These are phyloP conservation scores for Chlamydomonas incerta DNA, from an alignment of 139 green algal genomes.

Conservation along the genomic window DNA sequence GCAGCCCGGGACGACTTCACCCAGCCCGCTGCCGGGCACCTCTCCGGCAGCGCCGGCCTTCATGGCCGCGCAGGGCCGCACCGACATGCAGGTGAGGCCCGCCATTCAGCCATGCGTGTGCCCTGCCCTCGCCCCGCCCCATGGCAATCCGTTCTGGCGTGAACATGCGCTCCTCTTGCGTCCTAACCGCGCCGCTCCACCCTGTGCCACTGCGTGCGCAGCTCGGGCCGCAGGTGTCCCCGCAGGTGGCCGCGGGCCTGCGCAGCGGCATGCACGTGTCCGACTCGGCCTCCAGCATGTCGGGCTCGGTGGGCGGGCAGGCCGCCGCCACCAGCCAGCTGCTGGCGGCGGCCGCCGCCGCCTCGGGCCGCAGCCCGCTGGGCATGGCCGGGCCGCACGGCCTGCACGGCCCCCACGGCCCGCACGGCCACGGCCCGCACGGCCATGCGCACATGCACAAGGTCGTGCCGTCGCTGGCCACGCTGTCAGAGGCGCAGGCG, in stretches of 20 bases:
- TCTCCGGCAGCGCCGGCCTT: constrained; percentile 4
- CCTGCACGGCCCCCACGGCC: neutral
- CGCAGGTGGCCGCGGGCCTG: neutral
- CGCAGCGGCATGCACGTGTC: constrained; percentile 52
- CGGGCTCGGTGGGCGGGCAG: constrained; percentile 6
- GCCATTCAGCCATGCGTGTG: neutral
- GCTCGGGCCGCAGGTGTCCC: neutral
- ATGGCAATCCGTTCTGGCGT: too few relatives aligned
- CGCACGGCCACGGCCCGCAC: neutral
- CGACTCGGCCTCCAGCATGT: constrained; percentile 62
- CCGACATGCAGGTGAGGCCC: neutral
- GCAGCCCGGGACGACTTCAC: constrained; percentile 16
- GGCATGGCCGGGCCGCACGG: neutral
- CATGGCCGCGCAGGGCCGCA: neutral
- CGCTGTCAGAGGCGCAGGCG: constrained; percentile 31
- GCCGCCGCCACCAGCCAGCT: neutral
- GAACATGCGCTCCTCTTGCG: too few relatives aligned
- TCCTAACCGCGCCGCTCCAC: too few relatives aligned
- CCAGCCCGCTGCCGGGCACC: constrained; percentile 26
- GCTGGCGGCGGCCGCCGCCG: constrained; percentile 15
- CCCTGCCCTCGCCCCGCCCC: too few relatives aligned
- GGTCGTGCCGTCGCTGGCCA: constrained; percentile 10
- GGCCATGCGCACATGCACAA: neutral
- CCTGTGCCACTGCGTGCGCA: neutral
- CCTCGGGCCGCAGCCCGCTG: constrained; percentile 21